These are phyloP conservation scores for Sphaerulina vaccinii DNA, from an alignment of 2,329 filamentous ascomycete genomes.

Conservation along the genomic window DNA sequence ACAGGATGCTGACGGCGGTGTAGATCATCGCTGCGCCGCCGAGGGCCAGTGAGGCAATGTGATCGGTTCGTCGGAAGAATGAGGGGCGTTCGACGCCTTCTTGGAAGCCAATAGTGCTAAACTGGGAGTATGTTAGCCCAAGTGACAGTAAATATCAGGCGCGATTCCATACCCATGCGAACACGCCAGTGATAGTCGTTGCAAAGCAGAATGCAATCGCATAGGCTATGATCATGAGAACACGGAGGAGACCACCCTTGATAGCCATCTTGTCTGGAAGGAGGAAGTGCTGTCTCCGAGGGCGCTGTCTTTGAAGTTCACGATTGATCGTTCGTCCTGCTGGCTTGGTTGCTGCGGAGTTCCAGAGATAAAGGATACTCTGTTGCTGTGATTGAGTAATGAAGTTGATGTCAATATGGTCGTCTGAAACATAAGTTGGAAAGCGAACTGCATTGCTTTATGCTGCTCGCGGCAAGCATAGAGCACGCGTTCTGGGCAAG, in stretches of 20 bases:
- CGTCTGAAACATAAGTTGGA: too few relatives aligned
- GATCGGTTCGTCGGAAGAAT: not conserved
- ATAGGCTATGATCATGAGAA: conserved; percentile 17
- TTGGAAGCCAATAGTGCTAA: too few relatives aligned
- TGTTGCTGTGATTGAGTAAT: too few relatives aligned
- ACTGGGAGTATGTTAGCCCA: not conserved
- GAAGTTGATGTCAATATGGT: too few relatives aligned
- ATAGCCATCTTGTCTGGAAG: conserved; percentile 12
- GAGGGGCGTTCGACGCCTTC: not conserved
- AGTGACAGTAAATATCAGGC: too few relatives aligned
- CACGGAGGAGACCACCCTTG: conserved; percentile 13
- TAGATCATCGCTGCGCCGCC: conserved; percentile 6
- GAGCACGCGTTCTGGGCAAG: too few relatives aligned
- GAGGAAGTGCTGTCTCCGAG: too few relatives aligned
- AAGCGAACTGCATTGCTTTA: not conserved
- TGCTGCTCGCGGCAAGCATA: too few relatives aligned
- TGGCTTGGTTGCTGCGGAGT: too few relatives aligned
- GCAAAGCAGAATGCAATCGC: conserved; percentile 13
- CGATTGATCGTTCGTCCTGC: too few relatives aligned
- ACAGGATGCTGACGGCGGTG: conserved; percentile 3
- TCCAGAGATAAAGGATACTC: too few relatives aligned
- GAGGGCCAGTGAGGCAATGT: conserved; percentile 12
- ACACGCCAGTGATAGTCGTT: conserved; percentile 14
- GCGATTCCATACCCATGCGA: conserved; percentile 12
- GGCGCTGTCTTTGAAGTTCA: too few relatives aligned